Evolutionary conservation across 805 yeast species (phyloP).

Genomic region (Cyberlindnera maclurae): DNA sequence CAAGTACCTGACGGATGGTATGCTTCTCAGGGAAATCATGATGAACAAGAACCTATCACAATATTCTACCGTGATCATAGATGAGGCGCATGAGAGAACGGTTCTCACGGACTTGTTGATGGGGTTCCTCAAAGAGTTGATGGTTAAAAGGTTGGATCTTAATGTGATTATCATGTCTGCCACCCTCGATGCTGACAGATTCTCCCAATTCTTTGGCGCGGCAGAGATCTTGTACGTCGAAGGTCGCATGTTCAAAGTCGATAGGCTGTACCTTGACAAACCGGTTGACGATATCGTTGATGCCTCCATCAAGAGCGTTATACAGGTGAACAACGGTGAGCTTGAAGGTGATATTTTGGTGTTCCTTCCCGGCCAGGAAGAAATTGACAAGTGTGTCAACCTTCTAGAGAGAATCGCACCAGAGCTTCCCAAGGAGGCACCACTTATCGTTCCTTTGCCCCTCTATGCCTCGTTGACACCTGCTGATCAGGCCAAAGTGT

Average conservation of each 20-base stretch:
- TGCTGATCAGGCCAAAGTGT: conserved; percentile 73
- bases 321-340: conserved; percentile 75
- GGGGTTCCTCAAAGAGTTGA: conserved; percentile 75
- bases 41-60: conserved; percentile 53
- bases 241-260: conserved; percentile 85
- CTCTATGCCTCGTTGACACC: conserved; percentile 93
- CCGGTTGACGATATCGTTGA: conserved; percentile 82
- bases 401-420: conserved; percentile 55
- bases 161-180: conserved; percentile 91
- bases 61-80: conserved; percentile 75
- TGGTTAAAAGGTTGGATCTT: conserved; percentile 46
- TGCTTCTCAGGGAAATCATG: conserved; percentile 89
- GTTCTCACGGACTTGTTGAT: conserved; percentile 82
- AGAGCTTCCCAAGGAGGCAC: conserved; percentile 65
- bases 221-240: conserved; percentile 85
- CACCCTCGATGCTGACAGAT: conserved; percentile 85
- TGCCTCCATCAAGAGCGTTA: conserved; percentile 60
- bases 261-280: conserved; percentile 54
- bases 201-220: conserved; percentile 65
- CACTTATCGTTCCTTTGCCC: conserved; percentile 70
- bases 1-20: conserved; percentile 93
- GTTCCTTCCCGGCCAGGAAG: conserved; percentile 95
- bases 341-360: conserved; percentile 82
- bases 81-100: conserved; percentile 97
- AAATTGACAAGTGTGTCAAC: conserved; percentile 78